Evolutionary conservation across 202 grass and related monocot species (phyloP), one percentile per base, ranked within the genome.

Genomic region (Setaria italica): DNA sequence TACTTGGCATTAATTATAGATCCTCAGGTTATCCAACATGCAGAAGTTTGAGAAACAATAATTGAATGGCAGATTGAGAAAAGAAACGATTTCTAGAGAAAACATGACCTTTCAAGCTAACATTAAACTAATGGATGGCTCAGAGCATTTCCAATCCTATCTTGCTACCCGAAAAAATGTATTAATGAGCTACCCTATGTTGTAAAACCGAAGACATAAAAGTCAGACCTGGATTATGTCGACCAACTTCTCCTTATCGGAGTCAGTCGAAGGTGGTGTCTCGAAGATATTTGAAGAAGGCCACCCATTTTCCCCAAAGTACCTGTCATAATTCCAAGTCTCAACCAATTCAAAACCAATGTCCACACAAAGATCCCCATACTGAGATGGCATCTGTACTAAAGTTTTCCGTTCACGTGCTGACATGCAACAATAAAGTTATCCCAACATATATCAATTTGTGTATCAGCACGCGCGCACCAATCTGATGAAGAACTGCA

Each of bases 281-380:
- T 91, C 88, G 67, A 80, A 95, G 46, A 98, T 87, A 6, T 92
- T 84, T 82, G 96, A 95, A 85, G 88, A 80, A 86, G 96, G 93
- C 96, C 96, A 98, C 74, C 96, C 96, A 74, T 98, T 89, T 47
- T 95, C 86, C 13, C 88, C 87, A 62, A 98, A 98, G 70, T 95
- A 98, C 96, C 93, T 91, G 76, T 12, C 46, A 88, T 55, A 83
- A 47, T 50, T 12, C 47, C 67, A 74, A 81, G n/a, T 46, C 30
- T 11, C 43, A 35, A 82, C 32, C 41, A 57, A 84, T 77, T 77
- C 19, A 85, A 4, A 78, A 70, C 5, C 67, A 73, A 70, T 76
- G 43, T 49, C 70, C 67, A 84, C 45, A 45, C 0, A 56, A 57
- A 72, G 34, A 81, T 66, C 55, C 64, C 70, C 62, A 15, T 32